Evolutionary conservation across 805 yeast species (phyloP).

Genomic region (Starmerella powellii): DNA sequence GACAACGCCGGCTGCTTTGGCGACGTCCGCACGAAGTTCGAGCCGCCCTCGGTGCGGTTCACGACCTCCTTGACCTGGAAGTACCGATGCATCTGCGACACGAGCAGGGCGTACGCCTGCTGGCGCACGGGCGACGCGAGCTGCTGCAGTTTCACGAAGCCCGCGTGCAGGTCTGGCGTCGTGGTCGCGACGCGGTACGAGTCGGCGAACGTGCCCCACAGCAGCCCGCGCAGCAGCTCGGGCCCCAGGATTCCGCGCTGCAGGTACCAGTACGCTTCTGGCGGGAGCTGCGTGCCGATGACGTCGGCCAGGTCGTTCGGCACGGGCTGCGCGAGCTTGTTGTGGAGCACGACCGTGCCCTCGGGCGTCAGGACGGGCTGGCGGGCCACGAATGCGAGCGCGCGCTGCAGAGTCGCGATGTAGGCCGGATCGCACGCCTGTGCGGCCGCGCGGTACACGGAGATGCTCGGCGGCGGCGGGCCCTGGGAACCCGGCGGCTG

Average conservation of each 20-base stretch:
- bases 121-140: slow-evolving; percentile 40
- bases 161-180: slow-evolving; percentile 7
- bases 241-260: slow-evolving; percentile 62
- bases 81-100: slow-evolving; percentile 68
- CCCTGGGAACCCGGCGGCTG: not conserved
- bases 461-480: slow-evolving; percentile 12
- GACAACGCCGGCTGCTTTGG: slow-evolving; percentile 6
- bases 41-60: slow-evolving; percentile 16
- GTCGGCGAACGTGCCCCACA: slow-evolving; percentile 46
- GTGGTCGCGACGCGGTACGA: slow-evolving; percentile 32
- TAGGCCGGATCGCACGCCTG: slow-evolving; percentile 24
- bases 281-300: slow-evolving; percentile 73
- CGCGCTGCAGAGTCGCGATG: slow-evolving; percentile 48
- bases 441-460: slow-evolving; percentile 17
- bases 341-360: slow-evolving; percentile 56
- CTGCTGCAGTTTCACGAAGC: slow-evolving; percentile 39
- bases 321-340: slow-evolving; percentile 35
- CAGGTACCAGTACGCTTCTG: slow-evolving; percentile 70
- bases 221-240: slow-evolving; percentile 52
- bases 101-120: slow-evolving; percentile 51
- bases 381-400: slow-evolving; percentile 52
- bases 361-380: slow-evolving; percentile 60
- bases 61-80: slow-evolving; percentile 59
- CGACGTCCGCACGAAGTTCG: slow-evolving; percentile 6
- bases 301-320: slow-evolving; percentile 77